Evolutionary conservation across 345 rosid genomes (phyloP), one percentile per base, ranked within the genome.

Genomic region (Camelina neglecta): DNA sequence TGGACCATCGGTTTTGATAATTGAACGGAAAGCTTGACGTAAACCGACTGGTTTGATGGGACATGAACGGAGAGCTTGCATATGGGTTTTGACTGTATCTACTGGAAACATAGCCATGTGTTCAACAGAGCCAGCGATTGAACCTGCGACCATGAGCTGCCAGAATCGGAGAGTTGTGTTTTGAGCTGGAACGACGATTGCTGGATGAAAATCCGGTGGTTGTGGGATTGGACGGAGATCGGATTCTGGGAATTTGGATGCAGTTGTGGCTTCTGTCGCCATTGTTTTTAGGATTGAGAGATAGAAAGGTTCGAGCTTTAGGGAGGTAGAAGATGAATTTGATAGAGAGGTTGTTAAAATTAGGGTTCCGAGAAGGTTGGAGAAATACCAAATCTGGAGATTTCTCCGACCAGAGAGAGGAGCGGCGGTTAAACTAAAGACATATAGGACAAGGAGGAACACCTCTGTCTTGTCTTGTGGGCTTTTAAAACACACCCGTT

Each of bases 91-190:
- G 80, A 95, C 68, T 26, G 99, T 95, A 75, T 92, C 99, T 8
- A 95, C 97, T 7, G 99, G 99, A 76, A 90, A 95, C 99, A 95
- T 95, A 39, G 97, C 89, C 99, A 95, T 90, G 87, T 95, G 99
- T 64, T 95, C 99, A 29, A 90, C 83, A 9, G 86, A 83, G 4
- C 99, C 99, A 45, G 99, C 99, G 12, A 96, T 62, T 2, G 99
- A 96, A 26, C 99, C 99, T 29, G 99, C 93, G 21, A 88, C 76
- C 99, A 96, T 96, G 82, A 85, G 92, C 63, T 96, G 99, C 96
- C 96, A 88, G 78, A 86, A 96, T 48, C 69, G 84, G 61, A 93
- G 98, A 26, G 56, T 81, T 82, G 78, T 81, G 80, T 82, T 88
- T 23, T 69, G 74, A 53, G 79, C 35, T 4, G 82, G 67, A 41